Base-by-base conservation (phyloP, 2,329 filamentous ascomycete species). In the Neoarthrinium moseri region DNA sequence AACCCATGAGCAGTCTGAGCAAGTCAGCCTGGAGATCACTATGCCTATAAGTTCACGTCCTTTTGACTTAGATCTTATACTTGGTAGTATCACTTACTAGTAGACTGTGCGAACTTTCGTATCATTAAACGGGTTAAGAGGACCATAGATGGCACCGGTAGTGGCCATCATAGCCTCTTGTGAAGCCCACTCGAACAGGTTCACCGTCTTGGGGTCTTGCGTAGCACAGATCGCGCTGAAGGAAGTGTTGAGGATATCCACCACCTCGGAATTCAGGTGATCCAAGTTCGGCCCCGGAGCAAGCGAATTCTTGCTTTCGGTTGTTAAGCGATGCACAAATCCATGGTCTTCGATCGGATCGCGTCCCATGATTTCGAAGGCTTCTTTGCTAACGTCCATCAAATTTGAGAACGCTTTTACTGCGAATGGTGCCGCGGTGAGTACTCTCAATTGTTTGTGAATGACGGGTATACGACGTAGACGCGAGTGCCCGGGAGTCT, bases 21-120 rank as follows among this genome's bases (percentile, higher is more conserved):
- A 50, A 30, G 20, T 29, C 20, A 4, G 40, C 35, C 13, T 48
- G 34, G 13, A 38, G 43, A 37, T 47, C 43, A 26, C 48, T 50
- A 17, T 17, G 24, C 21, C 8, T 15, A 11, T 7, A 17, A 15
- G 4, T 30, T 47, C 30, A 47, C 24, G 20, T 13, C 18, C 11
- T 33, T 12, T 3, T 11, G 4, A 13, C 18, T n/a, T n/a, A n/a
- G n/a, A n/a, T n/a, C n/a, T n/a, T n/a, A n/a, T n/a, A n/a, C n/a
- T n/a, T n/a, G n/a, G n/a, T n/a, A n/a, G n/a, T n/a, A 13, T 23
- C 18, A 30, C 39, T 45, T 47, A 47, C 48, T 50, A 69, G 63
- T 22, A 77, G 71, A 64, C 45, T 18, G 66, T 69, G 3, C 39
- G 26, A 13, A 35, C 10, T 8, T 35, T 6, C 10, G 10, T 1